Base-by-base conservation (phyloP, 192 early-diverging fungal genomes). In the Funneliformis mosseae region DNA sequence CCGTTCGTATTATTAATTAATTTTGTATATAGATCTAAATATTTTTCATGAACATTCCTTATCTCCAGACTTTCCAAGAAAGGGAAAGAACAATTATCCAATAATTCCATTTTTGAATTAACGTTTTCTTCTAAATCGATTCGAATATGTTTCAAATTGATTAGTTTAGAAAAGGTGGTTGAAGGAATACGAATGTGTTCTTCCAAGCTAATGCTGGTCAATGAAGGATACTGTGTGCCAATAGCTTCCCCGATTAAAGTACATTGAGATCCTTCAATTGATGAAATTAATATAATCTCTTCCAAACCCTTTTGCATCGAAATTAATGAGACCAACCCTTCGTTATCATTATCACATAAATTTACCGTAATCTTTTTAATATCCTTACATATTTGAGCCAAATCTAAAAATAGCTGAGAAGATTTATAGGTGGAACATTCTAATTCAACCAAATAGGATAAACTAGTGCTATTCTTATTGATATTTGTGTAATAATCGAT, bases 401-500 rank as follows among this genome's bases (percentile, higher is more conserved):
- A 66, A 33, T 66, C 63, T 66, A 33, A 14, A 33, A 66, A 66
- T 66, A 66, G 28, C 10, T 66, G 23, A 0, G 63, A 66, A 16
- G 63, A 66, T 66, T 27, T 66, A 7, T 12, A 66, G 12, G 63
- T 66, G 12, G 25, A 66, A 66, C 63, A 66, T 66, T 66, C 63
- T 33, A 66, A 28, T 66, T 66, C 63, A 0, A 16, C 27, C 27
- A 66, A 25, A 66, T 25, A 7, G 27, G 25, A 5, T 66, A 66
- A 66, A 66, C 63, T 28, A 21, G 16, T 7, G 18, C 50, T 18
- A 21, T 21, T 18, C 25, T 66, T 66, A 14, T 18, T 62, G 1
- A 28, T 4, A 27, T 16, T 10, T 10, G 16, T 11, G 27, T 3
- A 33, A 33, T 66, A 12, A 66, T 28, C 14, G 27, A 66, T 27